phyloP scores from a whole-genome alignment of 202 grass and related monocot genomes.

The Cymbopogon flexuosus region DNA sequence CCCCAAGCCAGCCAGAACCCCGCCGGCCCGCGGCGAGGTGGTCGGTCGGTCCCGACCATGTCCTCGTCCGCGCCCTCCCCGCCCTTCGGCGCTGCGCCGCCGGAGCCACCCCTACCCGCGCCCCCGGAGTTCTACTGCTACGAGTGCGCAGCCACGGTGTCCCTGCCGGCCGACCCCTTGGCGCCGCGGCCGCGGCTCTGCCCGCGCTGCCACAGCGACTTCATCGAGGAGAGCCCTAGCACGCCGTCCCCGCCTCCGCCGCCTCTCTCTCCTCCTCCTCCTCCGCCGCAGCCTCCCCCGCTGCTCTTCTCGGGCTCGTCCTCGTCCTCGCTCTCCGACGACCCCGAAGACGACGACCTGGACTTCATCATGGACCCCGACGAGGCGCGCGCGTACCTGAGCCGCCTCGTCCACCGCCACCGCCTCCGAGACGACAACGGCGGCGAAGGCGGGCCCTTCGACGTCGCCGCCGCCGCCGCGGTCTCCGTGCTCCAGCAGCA shows the following conservation, averaged over 20 bases:
- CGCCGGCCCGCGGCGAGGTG: no score
- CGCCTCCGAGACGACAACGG: background rate
- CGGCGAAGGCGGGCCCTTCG: background rate
- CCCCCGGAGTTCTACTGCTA: constrained; percentile 34
- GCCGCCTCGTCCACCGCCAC: background rate
- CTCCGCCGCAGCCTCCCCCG: background rate
- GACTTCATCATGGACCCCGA: constrained; percentile 16
- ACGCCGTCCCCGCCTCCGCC: constrained; percentile 9
- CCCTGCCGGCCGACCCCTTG: background rate
- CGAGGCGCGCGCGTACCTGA: constrained; percentile 11
- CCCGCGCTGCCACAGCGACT: constrained; percentile 36
- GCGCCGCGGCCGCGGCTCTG: constrained; percentile 11
- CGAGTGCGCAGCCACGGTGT: constrained; percentile 28
- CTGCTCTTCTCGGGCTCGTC: background rate
- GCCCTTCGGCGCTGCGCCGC: background rate
- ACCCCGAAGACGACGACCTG: constrained; percentile 15
- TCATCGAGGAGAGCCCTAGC: constrained; percentile 30
- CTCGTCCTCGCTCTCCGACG: background rate
- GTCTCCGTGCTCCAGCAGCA: background rate
- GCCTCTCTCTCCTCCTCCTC: background rate
- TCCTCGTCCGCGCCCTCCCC: constrained; percentile 35
- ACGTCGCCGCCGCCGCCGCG: constrained; percentile 15
- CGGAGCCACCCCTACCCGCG: background rate
- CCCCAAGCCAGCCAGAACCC: background rate
- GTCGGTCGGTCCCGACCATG: constrained; percentile 2